phyloP scores from a whole-genome alignment of 2,329 filamentous ascomycete genomes.

The Pseudogymnoascus sp. region DNA sequence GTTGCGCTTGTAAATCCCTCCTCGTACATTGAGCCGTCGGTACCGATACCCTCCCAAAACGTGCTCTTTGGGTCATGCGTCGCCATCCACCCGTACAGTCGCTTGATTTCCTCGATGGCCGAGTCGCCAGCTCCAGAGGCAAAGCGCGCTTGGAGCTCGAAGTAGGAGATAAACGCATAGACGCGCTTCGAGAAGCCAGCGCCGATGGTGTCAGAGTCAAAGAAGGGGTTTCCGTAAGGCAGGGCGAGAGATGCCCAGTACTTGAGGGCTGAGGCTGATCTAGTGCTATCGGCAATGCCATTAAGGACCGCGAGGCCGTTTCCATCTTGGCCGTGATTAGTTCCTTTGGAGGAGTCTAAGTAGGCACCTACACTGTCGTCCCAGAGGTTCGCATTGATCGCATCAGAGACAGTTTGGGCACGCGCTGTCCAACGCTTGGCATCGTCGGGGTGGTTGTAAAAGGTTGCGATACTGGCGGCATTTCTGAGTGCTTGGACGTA shows the following conservation, averaged over 20 bases:
- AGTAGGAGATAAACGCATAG: constrained; percentile 46
- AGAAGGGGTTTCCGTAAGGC: constrained; percentile 45
- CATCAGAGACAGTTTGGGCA: constrained; percentile 29
- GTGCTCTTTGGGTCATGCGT: constrained; percentile 39
- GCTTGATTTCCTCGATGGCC: constrained; percentile 38
- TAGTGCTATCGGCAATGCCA: constrained; percentile 27
- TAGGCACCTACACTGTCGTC: constrained; percentile 38
- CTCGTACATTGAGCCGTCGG: constrained; percentile 37
- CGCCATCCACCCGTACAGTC: constrained; percentile 45
- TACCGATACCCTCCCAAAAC: constrained; percentile 45
- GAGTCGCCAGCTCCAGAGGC: constrained; percentile 27
- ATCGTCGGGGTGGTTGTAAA: constrained; percentile 27
- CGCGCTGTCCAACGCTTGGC: constrained; percentile 35
- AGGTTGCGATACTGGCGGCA: constrained; percentile 37
- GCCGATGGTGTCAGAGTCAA: constrained; percentile 37
- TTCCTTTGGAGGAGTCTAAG: constrained; percentile 34
- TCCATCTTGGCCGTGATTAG: constrained; percentile 42
- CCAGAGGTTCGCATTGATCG: constrained; percentile 33
- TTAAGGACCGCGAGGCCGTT: constrained; percentile 41
- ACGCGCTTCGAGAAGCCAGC: constrained; percentile 37
- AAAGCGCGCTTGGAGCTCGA: constrained; percentile 45
- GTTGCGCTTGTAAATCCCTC: constrained; percentile 40
- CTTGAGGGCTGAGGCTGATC: constrained; percentile 31
- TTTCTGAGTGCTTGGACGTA: constrained; percentile 40
- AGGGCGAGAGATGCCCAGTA: constrained; percentile 34